Evolutionary conservation across 2,329 filamentous ascomycete genomes (phyloP), one percentile per base, ranked within the genome.

Genomic region (Chrysoporthe puriensis): DNA sequence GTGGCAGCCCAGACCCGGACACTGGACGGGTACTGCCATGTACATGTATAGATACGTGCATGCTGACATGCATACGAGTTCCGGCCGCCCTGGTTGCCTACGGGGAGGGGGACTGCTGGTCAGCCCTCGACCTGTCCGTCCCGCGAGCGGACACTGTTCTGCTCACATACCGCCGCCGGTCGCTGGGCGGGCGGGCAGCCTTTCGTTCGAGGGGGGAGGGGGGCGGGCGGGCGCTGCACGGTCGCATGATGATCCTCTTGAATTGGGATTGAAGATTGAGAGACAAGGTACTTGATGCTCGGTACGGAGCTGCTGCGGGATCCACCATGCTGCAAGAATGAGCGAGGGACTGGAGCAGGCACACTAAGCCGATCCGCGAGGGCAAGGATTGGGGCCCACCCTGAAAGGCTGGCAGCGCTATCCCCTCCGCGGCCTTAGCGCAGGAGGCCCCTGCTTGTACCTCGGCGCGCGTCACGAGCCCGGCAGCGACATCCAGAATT

Each of bases 351-450:
- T 64, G 36, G 54, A 64, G 43, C 42, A 59, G 18, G 26, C 26
- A 34, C 42, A 26, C 59, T 18, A 9, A 32, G 14, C 32, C 57
- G 62, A 64, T 64, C 62, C 62, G 62, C 50, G 13, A 56, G 21
- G 40, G 61, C 61, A 54, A 63, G 48, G 59, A 48, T 61, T 18
- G 21, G 21, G 43, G 32, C 43, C 61, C 44, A 50, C 60, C 60
- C 42, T 7, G 13, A 7, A 62, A 52, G 61, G 61, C 32, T 50
- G 50, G 48, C 34, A 36, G 7, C 52, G 42, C 62, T 46, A 64
- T 40, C 14, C 62, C 36, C 13, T n/a, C 48, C 43, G 14, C 36
- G 62, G 62, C 14, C 26, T 16, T 40, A 43, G 36, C 6, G 32
- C n/a, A 2, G 13, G 3, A 18, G 26, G 4, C 2, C n/a, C n/a